Evolutionary conservation across 192 early-diverging fungal genomes (phyloP).

Genomic region (Coemansia sp.): DNA sequence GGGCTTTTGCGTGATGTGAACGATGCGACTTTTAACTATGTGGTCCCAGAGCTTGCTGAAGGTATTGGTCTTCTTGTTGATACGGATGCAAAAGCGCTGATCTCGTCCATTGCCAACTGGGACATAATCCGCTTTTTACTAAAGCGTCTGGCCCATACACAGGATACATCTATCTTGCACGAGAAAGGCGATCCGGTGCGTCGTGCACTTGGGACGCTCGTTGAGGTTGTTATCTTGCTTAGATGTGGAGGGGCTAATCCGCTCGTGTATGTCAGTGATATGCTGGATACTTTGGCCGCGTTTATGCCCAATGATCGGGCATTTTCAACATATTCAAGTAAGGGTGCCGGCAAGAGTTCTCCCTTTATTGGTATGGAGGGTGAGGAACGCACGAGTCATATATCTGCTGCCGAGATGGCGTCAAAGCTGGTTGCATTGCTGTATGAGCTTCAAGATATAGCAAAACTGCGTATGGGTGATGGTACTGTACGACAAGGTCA

Average conservation of each 20-base stretch:
- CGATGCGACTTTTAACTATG: constrained; percentile 53
- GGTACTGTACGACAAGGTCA: background rate
- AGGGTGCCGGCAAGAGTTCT: background rate
- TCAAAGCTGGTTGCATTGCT: constrained; percentile 37
- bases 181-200: constrained; percentile 15
- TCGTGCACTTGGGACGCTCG: constrained; percentile 27
- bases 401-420: constrained; percentile 28
- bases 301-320: constrained; percentile 44
- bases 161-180: constrained; percentile 14
- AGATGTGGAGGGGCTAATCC: constrained; percentile 36
- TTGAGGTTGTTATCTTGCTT: constrained; percentile 39
- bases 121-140: constrained; percentile 43
- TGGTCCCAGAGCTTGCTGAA: constrained; percentile 27
- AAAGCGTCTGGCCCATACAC: constrained; percentile 40
- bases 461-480: constrained; percentile 15
- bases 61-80: constrained; percentile 34
- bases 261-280: constrained; percentile 28
- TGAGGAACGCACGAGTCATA: constrained; percentile 11
- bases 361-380: background rate
- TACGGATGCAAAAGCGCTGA: constrained; percentile 22
- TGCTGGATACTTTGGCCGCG: constrained; percentile 38
- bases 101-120: constrained; percentile 29
- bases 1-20: constrained; percentile 58
- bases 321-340: constrained; percentile 9
- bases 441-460: constrained; percentile 41